Evolutionary conservation across 345 rosid species (phyloP).

Genomic region (Cardiospermum halicacabum): DNA sequence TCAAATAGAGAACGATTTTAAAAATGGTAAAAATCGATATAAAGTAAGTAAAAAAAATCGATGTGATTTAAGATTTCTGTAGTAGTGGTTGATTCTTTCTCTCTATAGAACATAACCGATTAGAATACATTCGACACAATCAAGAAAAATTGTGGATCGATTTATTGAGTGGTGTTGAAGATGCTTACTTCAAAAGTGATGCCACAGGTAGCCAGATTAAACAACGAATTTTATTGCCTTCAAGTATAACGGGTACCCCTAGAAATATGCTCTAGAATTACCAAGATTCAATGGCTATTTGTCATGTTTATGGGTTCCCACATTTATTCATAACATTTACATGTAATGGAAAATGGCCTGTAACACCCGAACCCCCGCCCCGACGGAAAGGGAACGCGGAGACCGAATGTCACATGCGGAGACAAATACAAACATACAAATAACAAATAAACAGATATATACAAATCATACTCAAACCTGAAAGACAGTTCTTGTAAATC

Average conservation of each 20-base stretch:
- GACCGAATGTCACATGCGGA: no score
- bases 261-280: background rate
- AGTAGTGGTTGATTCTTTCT: background rate
- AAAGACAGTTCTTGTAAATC: no score
- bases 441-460: no score
- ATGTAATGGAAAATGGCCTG: constrained; percentile 11
- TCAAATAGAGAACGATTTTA: no score
- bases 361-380: no score
- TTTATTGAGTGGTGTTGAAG: background rate
- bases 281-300: constrained; percentile 11
- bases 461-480: no score
- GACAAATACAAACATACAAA: no score
- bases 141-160: background rate
- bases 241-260: background rate
- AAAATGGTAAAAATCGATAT: no score
- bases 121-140: background rate
- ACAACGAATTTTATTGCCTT: background rate
- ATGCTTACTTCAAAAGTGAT: background rate
- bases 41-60: no score
- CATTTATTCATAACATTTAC: constrained; percentile 17
- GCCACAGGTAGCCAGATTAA: background rate
- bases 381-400: no score
- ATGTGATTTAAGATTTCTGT: no score
- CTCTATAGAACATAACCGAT: constrained; percentile 5
- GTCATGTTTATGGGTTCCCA: background rate